These are phyloP conservation scores for Urochloa ruziziensis DNA, from an alignment of 176 grass and related monocot genomes.

Conservation along the genomic window DNA sequence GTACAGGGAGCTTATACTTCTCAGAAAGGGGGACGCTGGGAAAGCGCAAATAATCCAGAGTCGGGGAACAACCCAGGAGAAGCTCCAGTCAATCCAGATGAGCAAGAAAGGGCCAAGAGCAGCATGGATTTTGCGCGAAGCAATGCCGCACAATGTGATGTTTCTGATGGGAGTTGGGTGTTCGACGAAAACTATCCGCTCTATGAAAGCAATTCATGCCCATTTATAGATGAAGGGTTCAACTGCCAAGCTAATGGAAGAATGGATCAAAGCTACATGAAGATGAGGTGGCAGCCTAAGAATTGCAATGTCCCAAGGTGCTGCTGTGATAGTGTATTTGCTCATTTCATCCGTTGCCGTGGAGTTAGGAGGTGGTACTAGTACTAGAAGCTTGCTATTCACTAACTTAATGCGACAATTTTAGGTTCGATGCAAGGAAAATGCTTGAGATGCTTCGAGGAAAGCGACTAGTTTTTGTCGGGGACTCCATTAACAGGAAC, in stretches of 20 bases:
- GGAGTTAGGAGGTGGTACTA: neutral
- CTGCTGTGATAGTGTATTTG: neutral
- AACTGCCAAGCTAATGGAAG: slow-evolving; percentile 86
- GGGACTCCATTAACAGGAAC: slow-evolving; percentile 93
- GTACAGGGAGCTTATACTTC: slow-evolving; percentile 20
- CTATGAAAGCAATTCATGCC: slow-evolving; percentile 63
- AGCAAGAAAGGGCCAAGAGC: neutral
- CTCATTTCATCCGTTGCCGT: neutral
- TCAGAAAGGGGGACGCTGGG: neutral
- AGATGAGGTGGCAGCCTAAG: slow-evolving; percentile 85
- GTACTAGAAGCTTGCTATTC: neutral
- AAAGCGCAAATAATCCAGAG: slow-evolving; percentile 9
- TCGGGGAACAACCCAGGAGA: neutral
- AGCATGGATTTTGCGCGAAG: slow-evolving; percentile 6
- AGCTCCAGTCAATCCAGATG: neutral
- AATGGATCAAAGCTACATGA: slow-evolving; percentile 54
- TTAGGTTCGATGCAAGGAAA: slow-evolving; percentile 69
- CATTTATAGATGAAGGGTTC: slow-evolving; percentile 93
- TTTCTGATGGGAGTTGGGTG: slow-evolving; percentile 84
- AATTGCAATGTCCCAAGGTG: slow-evolving; percentile 76
- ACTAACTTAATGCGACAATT: slow-evolving; percentile 5
- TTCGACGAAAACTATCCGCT: slow-evolving; percentile 84
- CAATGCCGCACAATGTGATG: slow-evolving; percentile 34
- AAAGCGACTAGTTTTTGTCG: slow-evolving; percentile 74
- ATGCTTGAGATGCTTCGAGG: slow-evolving; percentile 70